Conservation (phyloP, 2,329 filamentous ascomycete genomes). For the Diaporthe vaccinii region DNA sequence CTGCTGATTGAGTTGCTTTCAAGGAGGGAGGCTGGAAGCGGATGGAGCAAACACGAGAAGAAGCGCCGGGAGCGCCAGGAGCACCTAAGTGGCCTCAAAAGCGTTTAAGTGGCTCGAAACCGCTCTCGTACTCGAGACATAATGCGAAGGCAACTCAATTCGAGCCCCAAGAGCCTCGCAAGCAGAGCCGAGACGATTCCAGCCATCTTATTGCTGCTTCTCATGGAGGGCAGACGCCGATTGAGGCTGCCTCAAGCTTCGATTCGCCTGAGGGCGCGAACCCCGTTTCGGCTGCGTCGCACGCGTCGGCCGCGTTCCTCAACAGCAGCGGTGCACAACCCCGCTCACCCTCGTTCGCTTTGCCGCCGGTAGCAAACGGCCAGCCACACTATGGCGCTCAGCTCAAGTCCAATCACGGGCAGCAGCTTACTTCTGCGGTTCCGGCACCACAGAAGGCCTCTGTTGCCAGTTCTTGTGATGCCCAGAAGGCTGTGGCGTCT, state of each 20-base stretch:
- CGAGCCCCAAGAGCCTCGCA: background rate
- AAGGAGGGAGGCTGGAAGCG: background rate
- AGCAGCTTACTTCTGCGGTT: background rate
- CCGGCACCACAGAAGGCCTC: background rate
- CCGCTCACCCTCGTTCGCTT: background rate
- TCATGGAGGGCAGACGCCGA: background rate
- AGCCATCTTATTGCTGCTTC: background rate
- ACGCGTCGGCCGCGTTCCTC: constrained; percentile 19
- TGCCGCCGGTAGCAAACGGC: background rate
- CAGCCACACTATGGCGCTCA: constrained; percentile 11
- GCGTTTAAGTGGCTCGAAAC: background rate
- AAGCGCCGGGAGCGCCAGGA: background rate
- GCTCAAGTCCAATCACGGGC: background rate
- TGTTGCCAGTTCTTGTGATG: background rate
- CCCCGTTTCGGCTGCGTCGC: constrained; percentile 11
- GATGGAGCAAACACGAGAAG: constrained; percentile 7
- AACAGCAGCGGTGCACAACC: background rate
- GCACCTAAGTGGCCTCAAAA: background rate
- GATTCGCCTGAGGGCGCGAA: constrained; percentile 1
- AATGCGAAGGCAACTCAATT: background rate
- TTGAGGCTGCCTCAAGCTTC: background rate
- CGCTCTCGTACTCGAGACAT: background rate
- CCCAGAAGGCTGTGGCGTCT: background rate
- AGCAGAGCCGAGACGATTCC: background rate
- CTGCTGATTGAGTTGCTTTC: background rate